Evolutionary conservation across 768 basidiomycete species (phyloP), one percentile per base, ranked within the genome.

Genomic region (Hygrophorus russula): DNA sequence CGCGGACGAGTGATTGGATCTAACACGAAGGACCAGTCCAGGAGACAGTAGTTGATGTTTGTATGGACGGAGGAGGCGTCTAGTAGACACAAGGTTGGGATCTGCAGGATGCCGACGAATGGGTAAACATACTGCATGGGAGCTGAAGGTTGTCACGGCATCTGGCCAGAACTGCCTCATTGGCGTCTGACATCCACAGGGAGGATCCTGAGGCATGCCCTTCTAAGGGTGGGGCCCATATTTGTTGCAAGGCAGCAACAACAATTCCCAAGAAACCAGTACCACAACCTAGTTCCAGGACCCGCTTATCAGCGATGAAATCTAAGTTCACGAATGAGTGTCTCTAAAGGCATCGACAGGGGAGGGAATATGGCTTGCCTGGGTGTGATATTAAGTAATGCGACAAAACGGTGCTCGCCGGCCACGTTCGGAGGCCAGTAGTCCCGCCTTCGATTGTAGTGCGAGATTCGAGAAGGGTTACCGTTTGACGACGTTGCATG

Each of bases 361-460:
- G 34, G 7, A 18, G 30, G 27, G 7, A 20, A 13, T 15, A 32
- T 35, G 15, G 36, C 37, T 50, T 59, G 83, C 85, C 70, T 57
- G 76, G 63, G 53, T 81, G 65, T 7, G 52, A 46, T 14, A 76
- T 68, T 17, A 89, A 62, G 52, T 76, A 80, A 38, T 79, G 70
- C 0, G 77, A 75, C 14, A 89, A 64, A 24, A 73, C 62, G 35
- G 81, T 71, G 50, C 83, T 80, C 4, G 87, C 82, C 20, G 69
- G 64, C 87, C 87, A 90, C 5, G 86, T 90, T 42, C 82, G 69
- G 38, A 89, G 59, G 10, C 87, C 85, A 1, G 85, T 89, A 0
- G 84, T 89, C 0, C 87, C 86, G 33, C 66, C 65, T 56, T 88
- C 84, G 20, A 88, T 78, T 2, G 69, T 76, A 2, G 75, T 80